Conservation (phyloP, 2,329 filamentous ascomycete species). For the Aspergillus phoenicis region DNA sequence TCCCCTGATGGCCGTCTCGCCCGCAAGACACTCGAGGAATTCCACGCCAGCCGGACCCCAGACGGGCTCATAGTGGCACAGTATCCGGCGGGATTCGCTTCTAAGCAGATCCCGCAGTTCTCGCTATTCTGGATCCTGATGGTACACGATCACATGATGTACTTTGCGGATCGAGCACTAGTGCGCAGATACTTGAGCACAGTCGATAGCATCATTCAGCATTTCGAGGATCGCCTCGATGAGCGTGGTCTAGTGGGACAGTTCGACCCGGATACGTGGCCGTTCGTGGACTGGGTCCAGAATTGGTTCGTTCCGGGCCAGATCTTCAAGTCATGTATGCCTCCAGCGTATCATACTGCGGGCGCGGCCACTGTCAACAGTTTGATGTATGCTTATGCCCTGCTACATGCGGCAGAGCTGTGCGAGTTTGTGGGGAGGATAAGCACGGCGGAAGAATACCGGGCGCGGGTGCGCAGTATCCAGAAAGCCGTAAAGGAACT, state of each 20-base stretch:
- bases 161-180: not conserved
- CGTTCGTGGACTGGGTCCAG: slow-evolving; percentile 13
- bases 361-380: not conserved
- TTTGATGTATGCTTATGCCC: slow-evolving; percentile 8
- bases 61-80: slow-evolving; percentile 12
- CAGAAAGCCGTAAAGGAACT: not conserved
- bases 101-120: slow-evolving; percentile 9
- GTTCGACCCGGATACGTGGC: slow-evolving; percentile 1
- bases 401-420: slow-evolving; percentile 7
- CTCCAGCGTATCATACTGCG: slow-evolving; percentile 7
- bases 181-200: not conserved
- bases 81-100: slow-evolving; percentile 1
- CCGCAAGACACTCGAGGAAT: slow-evolving; percentile 11
- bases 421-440: not conserved
- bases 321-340: slow-evolving; percentile 1
- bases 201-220: slow-evolving; percentile 8
- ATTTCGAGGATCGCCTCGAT: not conserved
- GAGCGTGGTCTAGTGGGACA: not conserved
- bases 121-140: slow-evolving; percentile 14
- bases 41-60: slow-evolving; percentile 7
- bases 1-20: slow-evolving; percentile 13
- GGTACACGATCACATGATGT: slow-evolving; percentile 10
- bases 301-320: not conserved
- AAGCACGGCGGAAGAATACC: slow-evolving; percentile 5
- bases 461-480: not conserved